phyloP scores from a whole-genome alignment of 2,329 filamentous ascomycete genomes.

The Pseudogymnoascus sp. region DNA sequence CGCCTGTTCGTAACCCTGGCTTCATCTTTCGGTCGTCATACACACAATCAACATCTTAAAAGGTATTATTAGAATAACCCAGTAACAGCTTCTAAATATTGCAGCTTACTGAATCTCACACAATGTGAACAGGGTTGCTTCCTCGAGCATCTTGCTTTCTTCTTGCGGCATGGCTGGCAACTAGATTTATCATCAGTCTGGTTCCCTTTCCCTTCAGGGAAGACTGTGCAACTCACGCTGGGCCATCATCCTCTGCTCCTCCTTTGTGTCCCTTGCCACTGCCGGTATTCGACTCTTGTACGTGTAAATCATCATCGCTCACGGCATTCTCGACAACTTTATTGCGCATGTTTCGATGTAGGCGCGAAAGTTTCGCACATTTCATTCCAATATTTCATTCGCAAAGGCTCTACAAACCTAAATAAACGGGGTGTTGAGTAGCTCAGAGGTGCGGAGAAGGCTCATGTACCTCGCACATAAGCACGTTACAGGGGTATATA shows the following conservation, averaged over 20 bases:
- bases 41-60: conserved; percentile 25
- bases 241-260: conserved; percentile 13
- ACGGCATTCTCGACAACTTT: background rate
- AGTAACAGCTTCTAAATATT: background rate
- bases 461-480: background rate
- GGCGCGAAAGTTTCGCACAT: background rate
- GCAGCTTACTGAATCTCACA: conserved; percentile 26
- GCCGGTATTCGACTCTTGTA: background rate
- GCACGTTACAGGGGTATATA: background rate
- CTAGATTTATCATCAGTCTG: background rate
- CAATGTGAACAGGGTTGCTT: conserved; percentile 39
- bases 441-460: background rate
- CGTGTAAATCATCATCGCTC: background rate
- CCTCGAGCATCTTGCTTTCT: conserved; percentile 40
- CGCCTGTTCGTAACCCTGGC: conserved; percentile 30
- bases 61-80: background rate
- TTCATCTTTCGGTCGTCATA: conserved; percentile 29
- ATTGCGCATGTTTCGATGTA: background rate
- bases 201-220: background rate
- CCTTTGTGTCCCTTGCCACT: conserved; percentile 5
- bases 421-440: background rate
- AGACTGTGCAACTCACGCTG: conserved; percentile 11
- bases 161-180: conserved; percentile 39
- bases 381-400: background rate
- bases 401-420: background rate